Base-by-base conservation (phyloP, 2,329 filamentous ascomycete species). In the Blastomyces parvus region DNA sequence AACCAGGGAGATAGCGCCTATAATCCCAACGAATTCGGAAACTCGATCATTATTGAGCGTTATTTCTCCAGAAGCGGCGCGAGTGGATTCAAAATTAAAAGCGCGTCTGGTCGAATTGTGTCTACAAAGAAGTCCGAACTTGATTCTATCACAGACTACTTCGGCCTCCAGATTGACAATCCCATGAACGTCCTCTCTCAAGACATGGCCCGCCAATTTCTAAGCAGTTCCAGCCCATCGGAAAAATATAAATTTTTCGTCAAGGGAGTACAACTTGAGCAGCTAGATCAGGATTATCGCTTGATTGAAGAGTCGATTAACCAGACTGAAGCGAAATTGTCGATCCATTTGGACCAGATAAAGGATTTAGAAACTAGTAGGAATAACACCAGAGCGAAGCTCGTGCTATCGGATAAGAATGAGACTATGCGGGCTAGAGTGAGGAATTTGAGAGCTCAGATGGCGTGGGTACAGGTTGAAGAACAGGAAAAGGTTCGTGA, bases 211-310 rank as follows among this genome's bases (percentile, higher is more conserved):
- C 86, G 94, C 13, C 89, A 96, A 64, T 99, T 99, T 70, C 82
- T 99, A 53, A 96, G 93, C 71, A 85, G 87, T 44, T 93, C 94
- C 14, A 89, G 86, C 2, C 85, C 91, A 0, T 79, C 84, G 3
- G 87, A 93, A 65, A 99, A 99, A 74, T 99, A 97, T 81, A 94
- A 90, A 68, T 97, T 97, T 71, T 99, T 99, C 72, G 84, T 96
- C 65, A 91, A 92, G 69, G 94, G 94, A 33, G 95, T 96, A 0
- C 92, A 97, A 70, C 83, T 99, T 0, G 91, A 97, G 73, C 88
- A 93, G 69, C 82, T 99, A 11, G 91, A 96, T 72, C 87, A 90
- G 66, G 94, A 99, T 71, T 99, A 99, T 74, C 85, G 87, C 64
- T 80, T 96, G 63, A 86, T 97, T 17, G 86, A 88, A 65, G 88